Base-by-base conservation (phyloP, 352 stramenopile genomes). In the Phytopythium delawarense region DNA sequence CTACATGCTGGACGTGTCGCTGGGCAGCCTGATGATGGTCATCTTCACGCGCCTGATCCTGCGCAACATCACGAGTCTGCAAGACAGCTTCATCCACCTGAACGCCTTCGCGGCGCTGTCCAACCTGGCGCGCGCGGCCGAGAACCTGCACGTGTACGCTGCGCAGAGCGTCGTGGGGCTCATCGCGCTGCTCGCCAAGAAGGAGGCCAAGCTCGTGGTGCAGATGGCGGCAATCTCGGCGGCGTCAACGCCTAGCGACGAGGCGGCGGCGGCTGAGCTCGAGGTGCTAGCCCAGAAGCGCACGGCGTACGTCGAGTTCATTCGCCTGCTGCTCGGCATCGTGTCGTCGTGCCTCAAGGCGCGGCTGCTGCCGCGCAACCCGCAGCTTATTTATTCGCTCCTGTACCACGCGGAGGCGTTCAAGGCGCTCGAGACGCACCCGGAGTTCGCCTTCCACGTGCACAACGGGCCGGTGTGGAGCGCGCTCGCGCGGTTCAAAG, bases 331-430 rank as follows among this genome's bases (percentile, higher is more conserved):
- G 18, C 71, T 94, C 21, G 81, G 78, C 11, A 65, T 92, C 40
- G 69, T 90, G 50, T 85, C 77, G 32, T 83, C 81, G 7, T 88
- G 79, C 58, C 62, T 92, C 34, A 89, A 91, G 71, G 35, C 76
- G 1, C 76, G 78, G 40, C 57, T 91, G 49, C 54, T 94, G 60
- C 82, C 81, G 13, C 72, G 79, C 20, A 94, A 94, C 56, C 82
- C 85, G 16, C 85, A 94, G 72, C 79, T 94, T 77, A 92, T 94
- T 85, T 94, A 92, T 87, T 87, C 83, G 34, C 64, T 94, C 13
- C 55, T 94, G 34, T 87, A 94, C 59, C 79, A 78, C 23, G 75
- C 78, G 6, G 74, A 84, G 21, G 84, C 81, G 23, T 89, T 94
- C 51, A 39, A 63, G 12, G 63, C 55, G 16, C 62, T 94, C 62